Percentiles rank a stretch among this genome's conserved stretches.
Evolutionary conservation across 1,139 yeast genomes (phyloP).

Genomic region (Suzukiozyma palmioleophila): DNA sequence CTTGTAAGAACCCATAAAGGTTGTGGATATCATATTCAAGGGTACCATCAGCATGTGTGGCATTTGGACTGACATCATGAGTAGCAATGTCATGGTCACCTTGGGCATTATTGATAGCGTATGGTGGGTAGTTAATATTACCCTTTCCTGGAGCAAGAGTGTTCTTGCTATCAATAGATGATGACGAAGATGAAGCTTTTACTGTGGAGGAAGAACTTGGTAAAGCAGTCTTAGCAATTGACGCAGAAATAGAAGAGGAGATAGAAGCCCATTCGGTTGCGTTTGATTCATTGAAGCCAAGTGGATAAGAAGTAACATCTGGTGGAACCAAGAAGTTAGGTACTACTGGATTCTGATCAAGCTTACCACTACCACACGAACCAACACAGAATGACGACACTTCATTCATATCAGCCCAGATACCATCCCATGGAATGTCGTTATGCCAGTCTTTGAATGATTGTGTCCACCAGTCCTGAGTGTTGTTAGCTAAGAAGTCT

Average conservation of each 20-base stretch:
- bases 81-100: constrained; percentile 24
- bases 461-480: constrained; percentile 22
- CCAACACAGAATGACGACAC: constrained; percentile 30
- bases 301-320: constrained; percentile 14
- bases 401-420: constrained; percentile 36
- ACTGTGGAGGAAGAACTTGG: constrained; percentile 9
- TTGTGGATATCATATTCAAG: constrained; percentile 24
- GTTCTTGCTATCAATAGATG: constrained; percentile 15
- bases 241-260: constrained; percentile 11
- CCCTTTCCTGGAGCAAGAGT: constrained; percentile 21
- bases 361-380: constrained; percentile 20
- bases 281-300: constrained; percentile 17
- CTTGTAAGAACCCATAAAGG: constrained; percentile 17
- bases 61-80: constrained; percentile 25
- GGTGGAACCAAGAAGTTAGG: constrained; percentile 18
- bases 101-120: constrained; percentile 21
- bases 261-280: constrained; percentile 17
- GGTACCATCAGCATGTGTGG: constrained; percentile 26
- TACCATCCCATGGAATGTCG: constrained; percentile 23
- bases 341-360: constrained; percentile 18
- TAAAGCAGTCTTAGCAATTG: constrained; percentile 7
- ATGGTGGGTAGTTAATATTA: constrained; percentile 30
- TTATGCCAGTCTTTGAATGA: constrained; percentile 19
- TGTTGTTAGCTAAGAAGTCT: constrained; percentile 22
- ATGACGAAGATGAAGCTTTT: constrained; percentile 12